These are phyloP conservation scores for Eustoma russellianum DNA, from an alignment of 257 asterid species.

Conservation along the genomic window DNA sequence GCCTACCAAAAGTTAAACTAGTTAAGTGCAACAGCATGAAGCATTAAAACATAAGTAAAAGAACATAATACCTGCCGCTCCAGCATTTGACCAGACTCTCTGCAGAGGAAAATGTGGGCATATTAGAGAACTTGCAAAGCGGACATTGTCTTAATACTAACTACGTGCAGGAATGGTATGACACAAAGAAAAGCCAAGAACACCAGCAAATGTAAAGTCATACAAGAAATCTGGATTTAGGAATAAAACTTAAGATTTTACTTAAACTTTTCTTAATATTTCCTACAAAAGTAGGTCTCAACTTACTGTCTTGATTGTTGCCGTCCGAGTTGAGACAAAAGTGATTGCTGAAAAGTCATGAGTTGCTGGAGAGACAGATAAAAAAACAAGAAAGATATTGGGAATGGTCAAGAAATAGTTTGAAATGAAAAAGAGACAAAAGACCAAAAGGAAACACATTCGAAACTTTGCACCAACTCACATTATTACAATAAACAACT, in stretches of 20 bases:
- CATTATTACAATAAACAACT: too few species aligned
- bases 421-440: too few species aligned
- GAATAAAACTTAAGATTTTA: too few species aligned
- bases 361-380: conserved; percentile 31
- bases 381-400: neutral
- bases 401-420: neutral
- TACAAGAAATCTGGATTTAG: neutral
- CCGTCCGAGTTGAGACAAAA: conserved; percentile 36
- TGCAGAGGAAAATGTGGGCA: conserved; percentile 11
- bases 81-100: conserved; percentile 31
- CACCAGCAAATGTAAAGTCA: neutral
- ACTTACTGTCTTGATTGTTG: conserved; percentile 39
- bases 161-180: neutral
- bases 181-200: neutral
- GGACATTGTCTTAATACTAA: neutral
- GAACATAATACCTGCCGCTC: conserved; percentile 24
- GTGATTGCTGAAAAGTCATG: conserved; percentile 32
- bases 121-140: too few species aligned
- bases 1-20: too few species aligned
- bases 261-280: neutral
- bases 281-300: neutral
- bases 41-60: too few species aligned
- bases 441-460: too few species aligned
- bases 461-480: too few species aligned
- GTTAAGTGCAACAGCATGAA: too few species aligned